phyloP scores from a whole-genome alignment of 208 protist genomes.

The Acanthamoeba comandoni region DNA sequence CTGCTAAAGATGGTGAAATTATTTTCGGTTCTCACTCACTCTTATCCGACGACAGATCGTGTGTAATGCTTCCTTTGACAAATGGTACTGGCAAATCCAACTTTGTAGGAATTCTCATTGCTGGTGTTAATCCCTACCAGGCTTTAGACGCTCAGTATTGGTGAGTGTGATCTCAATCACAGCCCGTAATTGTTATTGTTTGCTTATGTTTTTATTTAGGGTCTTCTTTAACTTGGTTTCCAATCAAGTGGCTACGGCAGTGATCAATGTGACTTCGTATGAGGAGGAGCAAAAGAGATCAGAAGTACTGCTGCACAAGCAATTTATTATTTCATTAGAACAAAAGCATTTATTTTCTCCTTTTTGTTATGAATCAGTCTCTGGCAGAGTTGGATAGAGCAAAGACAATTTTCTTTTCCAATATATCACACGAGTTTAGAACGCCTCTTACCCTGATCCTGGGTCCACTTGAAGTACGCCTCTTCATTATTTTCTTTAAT shows the following conservation, averaged over 20 bases:
- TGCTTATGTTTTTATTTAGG: background rate
- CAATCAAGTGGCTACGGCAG: background rate
- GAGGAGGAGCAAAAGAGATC: slow-evolving; percentile 55
- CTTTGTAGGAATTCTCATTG: slow-evolving; percentile 25
- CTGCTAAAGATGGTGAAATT: background rate
- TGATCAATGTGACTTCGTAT: slow-evolving; percentile 32
- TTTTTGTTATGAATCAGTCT: background rate
- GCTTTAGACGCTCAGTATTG: slow-evolving; percentile 28
- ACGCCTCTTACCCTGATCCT: slow-evolving; percentile 79
- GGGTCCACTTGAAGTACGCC: slow-evolving; percentile 71
- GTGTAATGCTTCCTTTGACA: slow-evolving; percentile 16
- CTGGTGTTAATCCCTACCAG: slow-evolving; percentile 45
- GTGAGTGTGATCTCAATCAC: too few relatives aligned
- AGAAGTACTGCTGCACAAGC: slow-evolving; percentile 20
- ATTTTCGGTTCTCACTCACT: background rate
- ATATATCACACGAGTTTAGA: slow-evolving; percentile 78
- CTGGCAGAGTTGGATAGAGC: slow-evolving; percentile 74
- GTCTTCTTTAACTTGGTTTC: slow-evolving; percentile 55
- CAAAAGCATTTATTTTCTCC: background rate
- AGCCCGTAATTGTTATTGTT: too few relatives aligned
- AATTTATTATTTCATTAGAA: background rate
- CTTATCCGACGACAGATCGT: background rate
- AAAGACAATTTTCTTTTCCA: slow-evolving; percentile 78
- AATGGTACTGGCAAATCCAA: slow-evolving; percentile 16
- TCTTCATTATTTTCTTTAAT: background rate